Evolutionary conservation across 768 basidiomycete species (phyloP), one percentile per base, ranked within the genome.

Genomic region (Lyophyllum decastes): DNA sequence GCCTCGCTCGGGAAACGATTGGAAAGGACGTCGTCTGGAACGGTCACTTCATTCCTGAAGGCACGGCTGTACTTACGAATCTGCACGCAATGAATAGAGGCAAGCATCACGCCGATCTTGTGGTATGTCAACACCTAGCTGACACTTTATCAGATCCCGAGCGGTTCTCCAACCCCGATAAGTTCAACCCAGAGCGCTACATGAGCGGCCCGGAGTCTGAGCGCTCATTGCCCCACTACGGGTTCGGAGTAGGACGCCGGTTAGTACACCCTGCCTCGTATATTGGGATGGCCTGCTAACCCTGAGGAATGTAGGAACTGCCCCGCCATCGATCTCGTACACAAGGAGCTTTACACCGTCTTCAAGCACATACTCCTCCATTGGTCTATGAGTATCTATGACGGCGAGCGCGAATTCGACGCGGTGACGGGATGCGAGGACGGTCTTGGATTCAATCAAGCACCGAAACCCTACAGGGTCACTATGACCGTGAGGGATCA

Each of bases 81-180:
- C 55, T 56, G 9, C 56, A 63, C 49, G 59, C 62, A 2, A 63
- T 63, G 55, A 63, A 63, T 12, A n/a, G 62, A 58, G 59, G 62
- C 55, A 10, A 40, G 30, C 10, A 30, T 30, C 10, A 10, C 30
- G 30, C 5, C 30, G 4, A 10, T 30, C 30, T 10, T 30, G n/a
- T 30, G 30, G 10, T 30, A 30, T 10, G 30, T 10, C 30, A 30
- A 30, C 30, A 10, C 4, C 30, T 30, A 30, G 10, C 30, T 30
- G 30, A 5, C 30, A 30, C 4, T n/a, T n/a, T 10, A 30, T 30
- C 9, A 63, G 62, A 63, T 49, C 14, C 55, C 16, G 55, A 26
- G 24, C 59, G 55, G 19, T 63, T 63, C 35, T 53, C 54, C 5
- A 24, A 45, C 27, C 59, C 62, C 17, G 55, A 63, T n/a, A 48